Base-by-base conservation (phyloP, 768 basidiomycete genomes). In the Tubosaeta sp. region DNA sequence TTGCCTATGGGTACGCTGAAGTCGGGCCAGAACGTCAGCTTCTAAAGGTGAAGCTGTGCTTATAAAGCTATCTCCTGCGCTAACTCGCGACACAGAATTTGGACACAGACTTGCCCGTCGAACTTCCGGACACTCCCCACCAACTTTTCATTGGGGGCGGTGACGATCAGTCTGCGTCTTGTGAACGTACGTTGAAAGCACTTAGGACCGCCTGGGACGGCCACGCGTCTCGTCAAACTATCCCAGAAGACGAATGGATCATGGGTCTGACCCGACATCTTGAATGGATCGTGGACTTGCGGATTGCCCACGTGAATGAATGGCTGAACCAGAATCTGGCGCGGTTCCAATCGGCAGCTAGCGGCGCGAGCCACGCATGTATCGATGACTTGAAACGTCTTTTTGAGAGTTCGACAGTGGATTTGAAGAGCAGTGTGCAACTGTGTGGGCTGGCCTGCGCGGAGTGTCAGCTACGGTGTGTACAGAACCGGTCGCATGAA, bases 381-480 rank as follows among this genome's bases (percentile, higher is more conserved):
- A 22, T 22, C 22, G 22, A 22, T 22, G 22, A 22, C 22, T 22
- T 22, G 3, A 22, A 22, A 3, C 22, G 22, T 22, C 22, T 22
- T 22, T 22, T 22, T 22, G 22, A 22, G 3, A 22, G 22, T 3
- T 22, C 22, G 1, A 3, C 22, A 22, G 22, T 22, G 22, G 22
- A 22, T 22, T 22, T 22, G 22, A 22, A 22, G 22, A 3, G 22
- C 1, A 22, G 22, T 22, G 22, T 22, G 22, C 22, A 22, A 3
- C 22, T 22, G 2, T 85, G 84, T 63, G 71, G 71, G 43, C 56
- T 72, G 51, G 68, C 72, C 44, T 85, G 84, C 55, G 55, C 56
- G 2, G 51, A 50, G 3, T 85, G 84, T 59, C 72, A 77, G 35
- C 65, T 84, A 1, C 55, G 66, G 22, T 85, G 84, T 53, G 45